Evolutionary conservation across 768 basidiomycete species (phyloP).

Genomic region (Astraeus odoratus): DNA sequence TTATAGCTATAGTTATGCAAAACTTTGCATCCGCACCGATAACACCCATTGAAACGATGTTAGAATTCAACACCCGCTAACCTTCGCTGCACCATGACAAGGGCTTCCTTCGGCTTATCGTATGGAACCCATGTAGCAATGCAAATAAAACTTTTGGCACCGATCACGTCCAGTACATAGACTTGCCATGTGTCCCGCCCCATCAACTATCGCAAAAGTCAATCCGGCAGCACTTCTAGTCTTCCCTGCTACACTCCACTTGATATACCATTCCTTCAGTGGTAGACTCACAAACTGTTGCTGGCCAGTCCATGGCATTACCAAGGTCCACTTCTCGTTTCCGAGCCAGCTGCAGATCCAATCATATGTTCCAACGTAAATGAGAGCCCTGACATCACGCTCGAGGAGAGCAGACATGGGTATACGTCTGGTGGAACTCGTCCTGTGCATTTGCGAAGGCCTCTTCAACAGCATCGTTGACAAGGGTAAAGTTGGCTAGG

Average conservation of each 20-base stretch:
- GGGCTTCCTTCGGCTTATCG: conserved; percentile 51
- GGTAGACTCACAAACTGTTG: conserved; percentile 40
- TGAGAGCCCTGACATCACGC: conserved; percentile 65
- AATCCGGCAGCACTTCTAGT: conserved; percentile 53
- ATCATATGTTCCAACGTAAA: conserved; percentile 70
- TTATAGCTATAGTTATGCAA: too few species aligned
- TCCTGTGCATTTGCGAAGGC: conserved; percentile 47
- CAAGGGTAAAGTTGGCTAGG: conserved; percentile 36
- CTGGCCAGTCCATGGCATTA: conserved; percentile 65
- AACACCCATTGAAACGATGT: conserved; percentile 1
- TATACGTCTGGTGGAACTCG: conserved; percentile 19
- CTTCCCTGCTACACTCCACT: conserved; percentile 42
- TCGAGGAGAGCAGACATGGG: conserved; percentile 54
- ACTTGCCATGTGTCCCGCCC: conserved; percentile 72
- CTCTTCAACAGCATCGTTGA: conserved; percentile 33
- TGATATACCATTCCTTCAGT: conserved; percentile 54
- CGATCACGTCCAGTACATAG: background rate
- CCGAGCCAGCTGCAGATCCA: conserved; percentile 80
- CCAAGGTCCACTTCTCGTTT: conserved; percentile 70
- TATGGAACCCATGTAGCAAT: conserved; percentile 65
- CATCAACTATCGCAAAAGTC: conserved; percentile 59
- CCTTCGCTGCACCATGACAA: conserved; percentile 47
- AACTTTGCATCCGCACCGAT: too few species aligned
- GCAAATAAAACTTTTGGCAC: conserved; percentile 8
- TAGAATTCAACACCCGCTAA: conserved; percentile 24